Percentiles rank a stretch among this genome's conserved stretches.
phyloP scores from a whole-genome alignment of 192 early-diverging fungal genomes.

The Rhizoclosmatium globosum region DNA sequence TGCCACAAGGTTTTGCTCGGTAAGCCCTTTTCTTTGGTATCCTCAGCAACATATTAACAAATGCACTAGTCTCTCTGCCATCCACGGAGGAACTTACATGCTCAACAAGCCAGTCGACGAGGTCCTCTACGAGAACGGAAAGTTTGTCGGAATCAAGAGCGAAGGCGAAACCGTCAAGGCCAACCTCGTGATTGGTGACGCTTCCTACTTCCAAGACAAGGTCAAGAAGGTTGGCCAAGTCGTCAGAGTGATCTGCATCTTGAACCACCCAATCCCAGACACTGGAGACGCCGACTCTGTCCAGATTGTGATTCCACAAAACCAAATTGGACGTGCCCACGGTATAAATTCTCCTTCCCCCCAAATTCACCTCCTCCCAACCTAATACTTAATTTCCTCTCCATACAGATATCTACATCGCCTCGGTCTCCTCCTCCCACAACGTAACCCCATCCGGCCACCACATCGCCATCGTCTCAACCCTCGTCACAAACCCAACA shows the following conservation, averaged over 20 bases:
- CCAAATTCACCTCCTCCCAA: too few species aligned
- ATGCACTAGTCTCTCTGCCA: constrained; percentile 81
- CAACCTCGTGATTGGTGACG: constrained; percentile 93
- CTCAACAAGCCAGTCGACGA: constrained; percentile 91
- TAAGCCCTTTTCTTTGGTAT: constrained; percentile 9
- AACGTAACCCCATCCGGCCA: constrained; percentile 88
- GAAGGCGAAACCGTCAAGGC: constrained; percentile 84
- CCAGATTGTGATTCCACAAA: constrained; percentile 98
- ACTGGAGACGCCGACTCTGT: constrained; percentile 85
- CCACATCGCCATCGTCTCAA: constrained; percentile 94
- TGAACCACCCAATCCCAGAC: constrained; percentile 90
- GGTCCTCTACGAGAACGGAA: constrained; percentile 83
- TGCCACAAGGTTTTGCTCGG: constrained; percentile 96
- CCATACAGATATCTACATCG: constrained; percentile 89
- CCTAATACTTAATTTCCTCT: not conserved
- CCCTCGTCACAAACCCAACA: constrained; percentile 89
- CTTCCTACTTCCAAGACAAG: constrained; percentile 86
- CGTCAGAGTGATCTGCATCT: constrained; percentile 94
- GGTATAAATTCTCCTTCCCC: too few species aligned
- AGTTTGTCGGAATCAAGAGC: constrained; percentile 87
- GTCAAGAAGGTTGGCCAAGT: constrained; percentile 85
- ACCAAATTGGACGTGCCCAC: constrained; percentile 90
- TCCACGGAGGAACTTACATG: constrained; percentile 99
- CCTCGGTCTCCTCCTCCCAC: constrained; percentile 87
- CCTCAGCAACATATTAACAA: not conserved